phyloP scores from a whole-genome alignment of 108 stramenopile genomes.

The Nitzschia palea region DNA sequence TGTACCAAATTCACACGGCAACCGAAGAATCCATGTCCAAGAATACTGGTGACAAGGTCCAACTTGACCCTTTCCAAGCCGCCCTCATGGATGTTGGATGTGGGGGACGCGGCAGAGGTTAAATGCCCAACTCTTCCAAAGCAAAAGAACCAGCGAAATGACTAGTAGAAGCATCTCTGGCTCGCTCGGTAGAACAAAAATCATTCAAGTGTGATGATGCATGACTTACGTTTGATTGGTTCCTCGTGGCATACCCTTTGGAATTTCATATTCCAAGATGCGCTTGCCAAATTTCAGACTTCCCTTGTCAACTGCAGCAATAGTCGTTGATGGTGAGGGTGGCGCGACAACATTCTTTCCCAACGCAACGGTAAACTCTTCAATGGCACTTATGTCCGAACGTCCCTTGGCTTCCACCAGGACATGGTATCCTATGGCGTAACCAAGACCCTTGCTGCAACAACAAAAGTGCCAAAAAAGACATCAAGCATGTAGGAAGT shows the following conservation, averaged over 20 bases:
- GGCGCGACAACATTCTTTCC: neutral
- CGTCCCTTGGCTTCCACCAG: neutral
- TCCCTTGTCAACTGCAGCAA: neutral
- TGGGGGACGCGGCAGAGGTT: neutral
- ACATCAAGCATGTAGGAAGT: no score
- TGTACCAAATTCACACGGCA: neutral
- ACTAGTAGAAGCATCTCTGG: no score
- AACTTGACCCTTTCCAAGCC: constrained; percentile 8
- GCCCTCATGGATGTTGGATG: constrained; percentile 5
- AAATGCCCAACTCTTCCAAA: no score
- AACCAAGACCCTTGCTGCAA: neutral
- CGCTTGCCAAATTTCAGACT: neutral
- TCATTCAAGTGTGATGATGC: no score
- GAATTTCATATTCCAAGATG: constrained; percentile 1
- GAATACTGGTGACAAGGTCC: neutral
- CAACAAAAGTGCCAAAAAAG: no score
- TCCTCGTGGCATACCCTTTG: neutral
- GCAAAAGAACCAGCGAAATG: no score
- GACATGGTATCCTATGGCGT: constrained; percentile 1
- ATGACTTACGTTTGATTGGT: constrained; percentile 1
- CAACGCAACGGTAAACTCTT: neutral
- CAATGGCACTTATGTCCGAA: neutral
- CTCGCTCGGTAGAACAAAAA: no score
- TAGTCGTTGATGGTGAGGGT: no score
- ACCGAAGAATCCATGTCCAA: neutral